Evolutionary conservation across 2,329 filamentous ascomycete species (phyloP), one percentile per base, ranked within the genome.

Genomic region (Blumeria hordei): DNA sequence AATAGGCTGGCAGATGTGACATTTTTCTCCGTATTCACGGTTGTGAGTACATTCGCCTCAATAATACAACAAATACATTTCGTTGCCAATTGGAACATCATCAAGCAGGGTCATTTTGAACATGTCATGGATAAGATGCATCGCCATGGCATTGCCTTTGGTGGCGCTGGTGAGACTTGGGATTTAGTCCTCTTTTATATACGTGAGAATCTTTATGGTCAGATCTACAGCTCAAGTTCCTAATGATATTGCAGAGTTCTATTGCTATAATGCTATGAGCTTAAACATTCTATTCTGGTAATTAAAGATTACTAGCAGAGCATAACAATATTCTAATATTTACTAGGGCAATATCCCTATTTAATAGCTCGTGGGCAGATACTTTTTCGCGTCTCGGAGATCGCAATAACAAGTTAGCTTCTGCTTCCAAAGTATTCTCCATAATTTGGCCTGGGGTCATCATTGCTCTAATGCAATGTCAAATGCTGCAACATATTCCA

Each of bases 241-340:
- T 37, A 45, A 45, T 28, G 28, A n/a, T 6, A 43, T 43, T 5
- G 0, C 52, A 74, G 72, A 74, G 60, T 73, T 70, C 53, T 74
- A 73, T 57, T 67, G 66, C 34, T 74, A 74, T 59, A 74, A 72
- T 62, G 70, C 71, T n/a, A 70, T 73, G 60, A 64, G 70, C 8
- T 62, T 73, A 34, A 64, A 72, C 36, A 65, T 70, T 6, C 62
- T 73, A 6, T 72, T 70, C 55, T 75, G 72, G 71, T 71, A 62
- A 53, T 63, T 57, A 43, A 32, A 18, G 36, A 21, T 7, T 21
- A 37, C 11, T 28, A 6, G 35, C 18, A 9, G 10, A n/a, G 12
- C n/a, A n/a, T 32, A 7, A 49, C 3, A 28, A 1, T 8, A 47
- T 18, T 8, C 53, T 55, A 34, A 60, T 16, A 39, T 28, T 11